phyloP scores from a whole-genome alignment of 23 red algal genomes.

The Chondrus crispus region DNA sequence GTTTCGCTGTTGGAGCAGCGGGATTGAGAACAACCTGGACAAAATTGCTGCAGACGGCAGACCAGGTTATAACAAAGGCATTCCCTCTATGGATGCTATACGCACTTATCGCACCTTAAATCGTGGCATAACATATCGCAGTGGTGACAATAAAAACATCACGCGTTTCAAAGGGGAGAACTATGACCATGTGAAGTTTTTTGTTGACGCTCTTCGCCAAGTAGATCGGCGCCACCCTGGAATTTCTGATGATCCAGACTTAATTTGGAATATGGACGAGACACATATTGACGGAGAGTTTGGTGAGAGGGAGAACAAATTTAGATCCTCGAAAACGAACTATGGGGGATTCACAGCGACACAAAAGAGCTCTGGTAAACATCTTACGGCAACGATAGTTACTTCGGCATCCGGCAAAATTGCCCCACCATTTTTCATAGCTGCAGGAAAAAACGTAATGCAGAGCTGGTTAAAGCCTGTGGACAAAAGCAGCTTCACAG shows the following conservation, averaged over 20 bases:
- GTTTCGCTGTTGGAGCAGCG: not conserved
- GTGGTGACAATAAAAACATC: not conserved
- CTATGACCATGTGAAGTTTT: not conserved
- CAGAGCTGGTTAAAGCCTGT: no score
- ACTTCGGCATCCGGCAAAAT: not conserved
- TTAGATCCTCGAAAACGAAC: not conserved
- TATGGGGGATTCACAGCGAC: not conserved
- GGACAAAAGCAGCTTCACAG: no score
- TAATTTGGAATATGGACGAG: slow-evolving; percentile 18
- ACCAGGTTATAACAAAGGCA: not conserved
- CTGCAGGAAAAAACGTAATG: no score
- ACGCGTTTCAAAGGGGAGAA: not conserved
- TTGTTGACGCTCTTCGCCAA: not conserved
- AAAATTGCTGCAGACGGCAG: not conserved
- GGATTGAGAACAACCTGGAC: not conserved
- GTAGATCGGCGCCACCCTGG: not conserved
- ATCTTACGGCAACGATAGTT: not conserved
- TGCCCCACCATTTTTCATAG: slow-evolving; percentile 12
- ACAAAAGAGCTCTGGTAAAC: not conserved
- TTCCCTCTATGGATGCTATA: not conserved
- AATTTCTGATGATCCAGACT: not conserved
- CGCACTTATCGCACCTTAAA: not conserved
- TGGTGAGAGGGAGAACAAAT: not conserved
- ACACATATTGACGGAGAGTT: not conserved
- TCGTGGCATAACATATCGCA: not conserved